Evolutionary conservation across 1,284 basidiomycete genomes (phyloP), one percentile per base, ranked within the genome.

Genomic region (Meripilus lineatus): DNA sequence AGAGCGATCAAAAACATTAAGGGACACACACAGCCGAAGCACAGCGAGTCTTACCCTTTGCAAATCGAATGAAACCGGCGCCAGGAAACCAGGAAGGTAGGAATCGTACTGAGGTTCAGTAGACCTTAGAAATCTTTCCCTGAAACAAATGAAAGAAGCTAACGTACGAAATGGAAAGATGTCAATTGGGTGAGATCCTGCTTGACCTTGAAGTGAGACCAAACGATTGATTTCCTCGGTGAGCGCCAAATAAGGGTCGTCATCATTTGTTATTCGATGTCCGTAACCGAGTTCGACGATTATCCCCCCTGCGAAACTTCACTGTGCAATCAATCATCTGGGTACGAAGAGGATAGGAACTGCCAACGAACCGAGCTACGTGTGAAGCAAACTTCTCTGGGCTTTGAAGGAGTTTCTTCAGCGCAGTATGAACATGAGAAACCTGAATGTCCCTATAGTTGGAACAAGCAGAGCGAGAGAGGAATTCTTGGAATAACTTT

Each of bases 141-240:
- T 8, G 28, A 30, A n/a, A 30, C 28, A n/a, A 20, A 36, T 20
- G 18, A 13, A 10, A 8, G 10, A 18, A 13, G 10, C 10, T 6
- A 20, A 34, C 40, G 5, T 34, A 42, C 40, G 22, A 21, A 42
- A 33, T 33, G 40, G 40, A 18, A 42, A 42, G 7, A 42, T 21
- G 21, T 42, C 40, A n/a, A 42, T 23, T 5, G 24, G 26, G 17
- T 18, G 32, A 10, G 15, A 22, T 21, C 72, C 74, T n/a, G 75
- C 69, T 11, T 70, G 70, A 8, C 74, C 75, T 22, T 70, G 63
- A 47, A 67, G 64, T 14, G 74, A 64, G 4, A 75, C 77, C 38
- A 72, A 64, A 8, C 62, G 68, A 10, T 65, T 69, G 6, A 74
- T 72, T 28, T 68, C 64, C 46, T 77, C 74, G 39, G 70, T 75